phyloP scores from a whole-genome alignment of 2,329 filamentous ascomycete genomes.

The Colletotrichum paranaense region DNA sequence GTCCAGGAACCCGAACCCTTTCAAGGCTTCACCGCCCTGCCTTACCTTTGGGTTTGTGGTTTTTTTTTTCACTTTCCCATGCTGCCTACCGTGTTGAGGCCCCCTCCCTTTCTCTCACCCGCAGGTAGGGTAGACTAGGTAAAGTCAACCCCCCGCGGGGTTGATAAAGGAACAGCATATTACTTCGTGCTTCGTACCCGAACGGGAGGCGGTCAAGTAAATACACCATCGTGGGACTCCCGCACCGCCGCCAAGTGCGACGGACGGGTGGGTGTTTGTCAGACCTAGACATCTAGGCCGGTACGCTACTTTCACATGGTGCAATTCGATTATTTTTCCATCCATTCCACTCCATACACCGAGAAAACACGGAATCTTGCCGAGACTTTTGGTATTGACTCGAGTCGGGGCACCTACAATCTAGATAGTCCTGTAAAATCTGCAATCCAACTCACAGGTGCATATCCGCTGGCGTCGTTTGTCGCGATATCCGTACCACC shows the following conservation, averaged over 20 bases:
- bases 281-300: not conserved
- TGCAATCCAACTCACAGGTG: not conserved
- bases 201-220: slow-evolving; percentile 12
- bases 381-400: not conserved
- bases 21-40: slow-evolving; percentile 23
- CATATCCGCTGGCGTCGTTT: not conserved
- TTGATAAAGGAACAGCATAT: not conserved
- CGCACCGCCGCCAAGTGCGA: not conserved
- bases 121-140: not conserved
- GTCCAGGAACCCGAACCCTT: not conserved
- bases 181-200: not conserved
- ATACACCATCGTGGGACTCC: not conserved
- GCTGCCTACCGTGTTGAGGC: slow-evolving; percentile 5
- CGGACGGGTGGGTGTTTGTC: not conserved
- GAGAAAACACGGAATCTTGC: not conserved
- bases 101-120: slow-evolving; percentile 6
- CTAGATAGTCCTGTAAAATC: not conserved
- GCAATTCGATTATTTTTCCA: not conserved
- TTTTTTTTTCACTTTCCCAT: too few relatives aligned
- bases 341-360: not conserved
- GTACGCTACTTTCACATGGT: too few relatives aligned
- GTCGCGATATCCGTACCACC: not conserved
- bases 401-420: too few relatives aligned
- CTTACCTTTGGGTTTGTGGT: not conserved
- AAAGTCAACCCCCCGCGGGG: too few relatives aligned